These are phyloP conservation scores for Moesziomyces sp. DNA, from an alignment of 1,284 basidiomycete species.

Conservation along the genomic window DNA sequence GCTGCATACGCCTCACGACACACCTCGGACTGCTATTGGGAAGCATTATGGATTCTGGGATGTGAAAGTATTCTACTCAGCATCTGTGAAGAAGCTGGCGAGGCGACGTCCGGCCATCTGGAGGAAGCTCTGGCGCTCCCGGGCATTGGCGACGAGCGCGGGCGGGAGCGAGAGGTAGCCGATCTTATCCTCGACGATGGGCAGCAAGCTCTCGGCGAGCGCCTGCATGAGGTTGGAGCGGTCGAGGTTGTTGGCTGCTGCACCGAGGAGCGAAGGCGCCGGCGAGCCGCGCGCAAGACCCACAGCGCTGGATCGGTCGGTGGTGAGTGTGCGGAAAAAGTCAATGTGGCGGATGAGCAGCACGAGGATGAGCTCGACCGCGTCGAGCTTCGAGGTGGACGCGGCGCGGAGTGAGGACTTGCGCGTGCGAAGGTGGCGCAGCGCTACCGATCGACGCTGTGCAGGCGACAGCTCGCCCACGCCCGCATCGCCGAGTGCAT, in stretches of 20 bases:
- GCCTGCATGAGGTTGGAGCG: conserved; percentile 32
- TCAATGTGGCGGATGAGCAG: conserved; percentile 86
- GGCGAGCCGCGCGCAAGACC: conserved; percentile 1
- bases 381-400: conserved; percentile 74
- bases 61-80: conserved; percentile 5
- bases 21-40: not conserved
- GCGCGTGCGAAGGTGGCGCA: conserved; percentile 74
- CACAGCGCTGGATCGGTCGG: conserved; percentile 7
- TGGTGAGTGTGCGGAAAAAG: conserved; percentile 69
- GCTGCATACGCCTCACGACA: not conserved
- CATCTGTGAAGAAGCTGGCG: conserved; percentile 43
- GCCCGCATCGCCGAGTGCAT: conserved; percentile 33
- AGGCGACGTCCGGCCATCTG: conserved; percentile 56
- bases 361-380: conserved; percentile 83
- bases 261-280: conserved; percentile 8
- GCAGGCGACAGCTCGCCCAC: conserved; percentile 35
- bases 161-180: conserved; percentile 47
- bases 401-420: conserved; percentile 70
- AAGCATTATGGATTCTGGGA: not conserved
- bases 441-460: conserved; percentile 70
- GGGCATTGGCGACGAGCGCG: conserved; percentile 42
- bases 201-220: conserved; percentile 38
- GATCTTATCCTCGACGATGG: conserved; percentile 54
- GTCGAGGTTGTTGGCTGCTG: conserved; percentile 17
- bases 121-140: conserved; percentile 52